Evolutionary conservation across 257 asterid genomes (phyloP), one percentile per base, ranked within the genome.

Genomic region (Jaltomata sinuosa): DNA sequence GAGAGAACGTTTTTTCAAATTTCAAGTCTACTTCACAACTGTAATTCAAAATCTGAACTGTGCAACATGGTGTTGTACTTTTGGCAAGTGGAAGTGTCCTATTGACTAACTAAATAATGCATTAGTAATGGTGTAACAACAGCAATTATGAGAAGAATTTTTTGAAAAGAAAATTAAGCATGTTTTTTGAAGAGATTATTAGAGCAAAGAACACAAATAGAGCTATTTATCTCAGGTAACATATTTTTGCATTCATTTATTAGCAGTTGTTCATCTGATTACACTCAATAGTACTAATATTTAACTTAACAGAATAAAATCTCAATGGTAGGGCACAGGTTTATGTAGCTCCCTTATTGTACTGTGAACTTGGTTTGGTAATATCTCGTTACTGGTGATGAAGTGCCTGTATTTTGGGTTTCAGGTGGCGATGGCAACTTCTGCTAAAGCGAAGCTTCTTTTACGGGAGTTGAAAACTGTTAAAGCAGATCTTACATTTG

Each of bases 401-500:
- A 55, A 83, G 61, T 84, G 40, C 36, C 53, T 84, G 74, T 31
- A 25, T 61, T 80, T 77, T 83, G 86, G 83, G 53, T 84, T 67
- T 50, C 90, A 96, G 98, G 98, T 94, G 86, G 99, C 98, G 31
- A 91, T 96, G 98, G 99, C 98, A 45, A 94, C 97, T 18, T 98
- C 99, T 84, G 99, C 98, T 4, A 96, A 93, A 86, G 98, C 94
- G 31, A 94, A 96, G 85, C 93, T 96, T 69, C 97, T 94, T 2
- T 90, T 96, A n/a, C 89, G 97, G 53, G 99, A 96, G 90, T 91
- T 96, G 65, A 94, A 96, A 88, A 96, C 98, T 22, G 90, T 94
- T 21, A 93, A 94, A 87, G 97, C 97, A 34, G 97, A 96, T 86
- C 91, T 96, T 14, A 91, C 97, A 10, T 96, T 94, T 84, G 91